Evolutionary conservation across 139 green algal genomes (phyloP).

Genomic region (Monoraphidium neglectum): DNA sequence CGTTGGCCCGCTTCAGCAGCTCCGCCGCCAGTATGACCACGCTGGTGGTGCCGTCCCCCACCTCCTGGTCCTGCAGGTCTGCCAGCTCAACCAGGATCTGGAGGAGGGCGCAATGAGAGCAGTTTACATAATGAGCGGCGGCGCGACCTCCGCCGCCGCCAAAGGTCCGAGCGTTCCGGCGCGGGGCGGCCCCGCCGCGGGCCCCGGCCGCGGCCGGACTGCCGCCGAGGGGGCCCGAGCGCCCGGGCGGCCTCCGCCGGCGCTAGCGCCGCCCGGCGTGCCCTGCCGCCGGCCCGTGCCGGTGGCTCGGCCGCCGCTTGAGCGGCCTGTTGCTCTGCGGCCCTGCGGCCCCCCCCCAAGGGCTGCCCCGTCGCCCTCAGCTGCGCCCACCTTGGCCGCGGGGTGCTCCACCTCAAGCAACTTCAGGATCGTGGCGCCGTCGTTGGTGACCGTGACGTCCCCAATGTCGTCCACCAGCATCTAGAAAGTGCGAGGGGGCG

Average conservation of each 20-base stretch:
- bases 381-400: slow-evolving; percentile 89
- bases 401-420: slow-evolving; percentile 98
- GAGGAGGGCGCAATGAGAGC: not conserved
- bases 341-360: not conserved
- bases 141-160: too few relatives aligned
- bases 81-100: slow-evolving; percentile 99
- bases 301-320: too few relatives aligned
- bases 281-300: too few relatives aligned
- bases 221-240: too few relatives aligned
- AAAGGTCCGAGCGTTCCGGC: too few relatives aligned
- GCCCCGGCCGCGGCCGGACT: too few relatives aligned
- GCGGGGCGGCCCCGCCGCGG: too few relatives aligned
- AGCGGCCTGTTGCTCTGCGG: too few relatives aligned
- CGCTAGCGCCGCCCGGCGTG: slow-evolving; percentile 1
- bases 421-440: slow-evolving; percentile 98
- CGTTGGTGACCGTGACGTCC: slow-evolving; percentile 99
- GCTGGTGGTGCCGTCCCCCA: slow-evolving; percentile 97
- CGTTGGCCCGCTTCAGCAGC: slow-evolving; percentile 94
- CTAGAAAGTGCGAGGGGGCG: slow-evolving; percentile 48
- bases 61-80: slow-evolving; percentile 97
- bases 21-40: slow-evolving; percentile 98
- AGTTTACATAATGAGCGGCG: not conserved
- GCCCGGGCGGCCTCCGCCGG: not conserved
- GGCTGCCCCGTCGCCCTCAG: too few relatives aligned
- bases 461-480: slow-evolving; percentile 99